Base-by-base conservation (phyloP, 352 stramenopile genomes). In the Globisporangium viniferum region DNA sequence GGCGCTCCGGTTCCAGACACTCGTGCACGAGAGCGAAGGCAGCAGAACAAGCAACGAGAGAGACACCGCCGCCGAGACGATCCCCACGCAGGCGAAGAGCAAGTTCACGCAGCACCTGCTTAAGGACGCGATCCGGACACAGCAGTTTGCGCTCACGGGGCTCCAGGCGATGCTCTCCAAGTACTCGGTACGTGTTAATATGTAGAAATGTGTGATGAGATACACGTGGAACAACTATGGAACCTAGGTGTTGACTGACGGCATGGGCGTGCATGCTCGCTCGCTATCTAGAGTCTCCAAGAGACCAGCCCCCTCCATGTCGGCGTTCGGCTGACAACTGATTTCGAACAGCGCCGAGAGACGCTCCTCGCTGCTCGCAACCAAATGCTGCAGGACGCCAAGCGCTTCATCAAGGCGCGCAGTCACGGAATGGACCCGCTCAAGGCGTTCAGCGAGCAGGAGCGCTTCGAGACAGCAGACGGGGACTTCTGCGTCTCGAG, bases 401-500 rank as follows among this genome's bases (percentile, higher is more conserved):
- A 61, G 46, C 69, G 67, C 14, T 86, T 81, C 62, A 67, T 82
- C 27, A 64, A 68, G 7, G 73, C 81, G 53, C 71, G 74, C 29
- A 72, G 55, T 8, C 31, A 22, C 0, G 65, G 71, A 1, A 29
- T 86, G 27, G 71, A 72, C 18, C 73, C 63, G 0, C 48, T 55
- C 5, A 27, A 29, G n/a, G n/a, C 48, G 12, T 55, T 55, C n/a
- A 55, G 5, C 48, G 48, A 55, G 48, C n/a, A 55, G 8, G 48
- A 55, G 48, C 48, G 48, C 20, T 55, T 55, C 60, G 76, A 82
- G 58, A 82, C 75, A 0, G 35, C 67, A 0, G 66, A 75, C 2
- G 74, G 81, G 35, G 73, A 88, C 36, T 79, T 70, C 18, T 85
- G 78, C 62, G 77, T 74, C 39, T 58, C 76, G 3, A 77, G 74